Percentiles rank a stretch among this genome's conserved stretches.
Conservation (phyloP, 2,329 filamentous ascomycete species). For the Zasmidium citrigriseum region DNA sequence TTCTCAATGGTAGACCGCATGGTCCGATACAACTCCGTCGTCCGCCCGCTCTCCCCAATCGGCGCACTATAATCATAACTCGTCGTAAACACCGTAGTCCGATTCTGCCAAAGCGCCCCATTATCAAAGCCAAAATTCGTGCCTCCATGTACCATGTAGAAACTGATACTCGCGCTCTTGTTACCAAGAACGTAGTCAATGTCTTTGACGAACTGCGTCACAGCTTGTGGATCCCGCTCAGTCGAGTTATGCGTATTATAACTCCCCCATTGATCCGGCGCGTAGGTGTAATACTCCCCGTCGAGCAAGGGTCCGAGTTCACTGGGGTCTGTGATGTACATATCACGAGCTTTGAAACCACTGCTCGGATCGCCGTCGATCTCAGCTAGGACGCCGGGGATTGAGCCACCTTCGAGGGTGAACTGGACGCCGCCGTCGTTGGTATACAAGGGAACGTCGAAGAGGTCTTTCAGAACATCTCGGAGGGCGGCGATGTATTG, state of each 20-base stretch:
- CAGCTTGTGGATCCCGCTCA: slow-evolving; percentile 20
- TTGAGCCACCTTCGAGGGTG: slow-evolving; percentile 46
- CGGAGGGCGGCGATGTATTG: slow-evolving; percentile 45
- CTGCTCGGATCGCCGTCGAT: slow-evolving; percentile 48
- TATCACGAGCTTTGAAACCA: slow-evolving; percentile 45
- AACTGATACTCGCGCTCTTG: slow-evolving; percentile 44
- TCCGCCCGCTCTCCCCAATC: slow-evolving; percentile 52
- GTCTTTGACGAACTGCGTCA: slow-evolving; percentile 26
- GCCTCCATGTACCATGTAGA: slow-evolving; percentile 58
- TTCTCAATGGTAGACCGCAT: slow-evolving; percentile 44
- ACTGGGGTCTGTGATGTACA: slow-evolving; percentile 46
- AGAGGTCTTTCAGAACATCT: slow-evolving; percentile 45
- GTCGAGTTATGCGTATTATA: slow-evolving; percentile 41
- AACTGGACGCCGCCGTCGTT: slow-evolving; percentile 51
- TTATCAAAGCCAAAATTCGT: slow-evolving; percentile 54
- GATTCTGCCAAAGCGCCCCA: slow-evolving; percentile 47
- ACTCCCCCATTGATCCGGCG: slow-evolving; percentile 48
- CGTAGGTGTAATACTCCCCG: slow-evolving; percentile 53
- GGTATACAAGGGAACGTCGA: slow-evolving; percentile 51
- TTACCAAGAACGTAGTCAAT: slow-evolving; percentile 30
- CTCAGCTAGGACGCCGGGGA: slow-evolving; percentile 49
- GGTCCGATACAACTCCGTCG: slow-evolving; percentile 46
- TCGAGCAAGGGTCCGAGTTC: slow-evolving; percentile 50
- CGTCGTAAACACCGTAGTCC: slow-evolving; percentile 45
- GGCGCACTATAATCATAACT: slow-evolving; percentile 56